Percentiles rank a stretch among this genome's conserved stretches.
phyloP scores from a whole-genome alignment of 2,329 filamentous ascomycete genomes.

The Scortechinia acanthostroma region DNA sequence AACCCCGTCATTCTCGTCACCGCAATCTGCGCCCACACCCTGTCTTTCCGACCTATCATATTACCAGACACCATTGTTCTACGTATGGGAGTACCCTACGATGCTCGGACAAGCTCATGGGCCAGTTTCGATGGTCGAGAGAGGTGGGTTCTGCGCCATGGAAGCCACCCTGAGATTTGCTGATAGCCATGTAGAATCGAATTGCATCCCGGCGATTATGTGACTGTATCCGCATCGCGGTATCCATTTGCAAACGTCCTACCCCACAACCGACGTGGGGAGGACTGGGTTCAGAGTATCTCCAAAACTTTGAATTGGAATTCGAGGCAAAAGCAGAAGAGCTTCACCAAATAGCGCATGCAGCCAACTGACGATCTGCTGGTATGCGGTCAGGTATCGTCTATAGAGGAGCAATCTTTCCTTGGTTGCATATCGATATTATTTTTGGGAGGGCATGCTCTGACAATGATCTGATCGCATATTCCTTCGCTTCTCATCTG shows the following conservation, averaged over 20 bases:
- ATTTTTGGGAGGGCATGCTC: too few relatives aligned
- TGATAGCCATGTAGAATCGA: slow-evolving; percentile 25
- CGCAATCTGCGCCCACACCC: slow-evolving; percentile 66
- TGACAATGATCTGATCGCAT: too few relatives aligned
- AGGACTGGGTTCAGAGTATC: slow-evolving; percentile 40
- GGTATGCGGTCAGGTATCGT: background rate
- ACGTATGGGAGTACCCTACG: slow-evolving; percentile 64
- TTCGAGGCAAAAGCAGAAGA: slow-evolving; percentile 33
- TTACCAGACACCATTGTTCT: slow-evolving; percentile 69
- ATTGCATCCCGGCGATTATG: slow-evolving; percentile 37
- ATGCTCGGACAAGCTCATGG: slow-evolving; percentile 65
- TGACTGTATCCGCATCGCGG: slow-evolving; percentile 38
- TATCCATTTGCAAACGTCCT: slow-evolving; percentile 41
- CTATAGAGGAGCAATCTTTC: too few relatives aligned
- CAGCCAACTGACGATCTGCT: slow-evolving; percentile 3
- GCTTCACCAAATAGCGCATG: slow-evolving; percentile 19
- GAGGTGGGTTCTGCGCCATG: slow-evolving; percentile 4
- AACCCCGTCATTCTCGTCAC: slow-evolving; percentile 69
- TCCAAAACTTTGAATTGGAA: slow-evolving; percentile 41
- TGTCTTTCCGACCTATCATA: slow-evolving; percentile 68
- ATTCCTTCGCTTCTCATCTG: too few relatives aligned
- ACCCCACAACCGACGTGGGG: slow-evolving; percentile 28
- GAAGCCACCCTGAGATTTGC: background rate
- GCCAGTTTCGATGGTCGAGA: slow-evolving; percentile 70
- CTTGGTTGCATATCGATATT: background rate